A percentile compares a stretch with the other conserved stretches of the same genome.
Conservation (phyloP, 2,329 filamentous ascomycete species). For the Epichloe gansuensis region DNA sequence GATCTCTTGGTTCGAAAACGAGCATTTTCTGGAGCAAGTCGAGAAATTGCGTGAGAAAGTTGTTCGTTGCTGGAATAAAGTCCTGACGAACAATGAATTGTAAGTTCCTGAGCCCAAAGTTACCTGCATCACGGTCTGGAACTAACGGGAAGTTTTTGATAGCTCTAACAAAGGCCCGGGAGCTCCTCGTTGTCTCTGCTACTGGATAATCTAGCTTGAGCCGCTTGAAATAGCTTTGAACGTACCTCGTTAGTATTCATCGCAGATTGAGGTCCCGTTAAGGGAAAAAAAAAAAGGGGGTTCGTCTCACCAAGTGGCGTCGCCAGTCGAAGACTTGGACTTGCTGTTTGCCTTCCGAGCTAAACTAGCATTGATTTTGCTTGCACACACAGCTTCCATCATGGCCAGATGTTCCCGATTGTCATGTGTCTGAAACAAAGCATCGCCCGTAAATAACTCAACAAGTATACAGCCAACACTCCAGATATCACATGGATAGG, state of each 20-base stretch:
- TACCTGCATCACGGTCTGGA: constrained; percentile 48
- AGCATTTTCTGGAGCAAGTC: constrained; percentile 50
- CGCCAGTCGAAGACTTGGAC: no score
- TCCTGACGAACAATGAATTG: constrained; percentile 14
- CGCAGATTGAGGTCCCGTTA: no score
- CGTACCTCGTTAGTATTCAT: no score
- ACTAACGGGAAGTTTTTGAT: no score
- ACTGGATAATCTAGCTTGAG: constrained; percentile 54
- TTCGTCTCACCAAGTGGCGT: constrained; percentile 27
- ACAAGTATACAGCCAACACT: constrained; percentile 63
- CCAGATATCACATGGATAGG: constrained; percentile 61
- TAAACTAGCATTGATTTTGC: no score
- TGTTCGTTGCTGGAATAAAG: constrained; percentile 42
- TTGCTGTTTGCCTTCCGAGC: no score
- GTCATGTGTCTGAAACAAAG: constrained; percentile 60
- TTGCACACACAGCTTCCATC: constrained; percentile 50
- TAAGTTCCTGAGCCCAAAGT: background rate
- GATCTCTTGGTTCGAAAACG: constrained; percentile 45
- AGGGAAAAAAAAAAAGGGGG: background rate
- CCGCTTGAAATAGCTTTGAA: constrained; percentile 51
- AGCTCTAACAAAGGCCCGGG: constrained; percentile 46
- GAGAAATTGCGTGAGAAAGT: constrained; percentile 42
- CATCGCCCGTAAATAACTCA: constrained; percentile 60
- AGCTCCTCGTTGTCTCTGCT: constrained; percentile 50
- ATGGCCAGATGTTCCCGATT: constrained; percentile 63